These are phyloP conservation scores for Chlamydomonas sp. DNA, from an alignment of 139 green algal species.

Conservation along the genomic window DNA sequence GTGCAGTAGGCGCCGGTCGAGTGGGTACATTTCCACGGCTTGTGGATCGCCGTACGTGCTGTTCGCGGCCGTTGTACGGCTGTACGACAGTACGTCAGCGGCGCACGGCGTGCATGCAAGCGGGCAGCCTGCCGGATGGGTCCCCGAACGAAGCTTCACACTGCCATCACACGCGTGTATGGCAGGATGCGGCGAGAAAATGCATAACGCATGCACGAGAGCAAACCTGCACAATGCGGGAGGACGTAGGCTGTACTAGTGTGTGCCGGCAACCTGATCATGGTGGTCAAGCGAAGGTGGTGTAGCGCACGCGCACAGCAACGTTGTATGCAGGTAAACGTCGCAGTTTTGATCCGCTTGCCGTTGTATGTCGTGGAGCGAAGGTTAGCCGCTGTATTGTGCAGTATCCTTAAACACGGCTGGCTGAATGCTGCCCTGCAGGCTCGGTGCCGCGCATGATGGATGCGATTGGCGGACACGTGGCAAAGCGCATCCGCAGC, in stretches of 20 bases:
- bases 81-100: neutral
- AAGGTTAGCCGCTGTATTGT: too few species aligned
- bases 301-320: neutral
- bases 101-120: neutral
- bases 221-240: too few species aligned
- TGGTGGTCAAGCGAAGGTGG: neutral
- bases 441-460: slow-evolving; percentile 49
- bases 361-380: neutral
- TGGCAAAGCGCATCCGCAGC: slow-evolving; percentile 48
- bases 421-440: neutral
- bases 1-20: neutral
- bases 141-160: too few species aligned
- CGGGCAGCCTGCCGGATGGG: too few species aligned
- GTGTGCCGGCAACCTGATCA: neutral
- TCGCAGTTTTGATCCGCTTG: neutral
- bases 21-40: too few species aligned
- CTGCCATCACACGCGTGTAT: too few species aligned
- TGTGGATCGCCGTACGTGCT: too few species aligned
- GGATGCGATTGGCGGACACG: slow-evolving; percentile 47
- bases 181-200: too few species aligned
- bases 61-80: neutral
- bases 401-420: neutral
- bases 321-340: neutral
- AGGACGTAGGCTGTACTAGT: neutral
- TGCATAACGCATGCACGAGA: too few species aligned